These are phyloP conservation scores for Skeletonema menzelii DNA, from an alignment of 108 stramenopile genomes.

Conservation along the genomic window DNA sequence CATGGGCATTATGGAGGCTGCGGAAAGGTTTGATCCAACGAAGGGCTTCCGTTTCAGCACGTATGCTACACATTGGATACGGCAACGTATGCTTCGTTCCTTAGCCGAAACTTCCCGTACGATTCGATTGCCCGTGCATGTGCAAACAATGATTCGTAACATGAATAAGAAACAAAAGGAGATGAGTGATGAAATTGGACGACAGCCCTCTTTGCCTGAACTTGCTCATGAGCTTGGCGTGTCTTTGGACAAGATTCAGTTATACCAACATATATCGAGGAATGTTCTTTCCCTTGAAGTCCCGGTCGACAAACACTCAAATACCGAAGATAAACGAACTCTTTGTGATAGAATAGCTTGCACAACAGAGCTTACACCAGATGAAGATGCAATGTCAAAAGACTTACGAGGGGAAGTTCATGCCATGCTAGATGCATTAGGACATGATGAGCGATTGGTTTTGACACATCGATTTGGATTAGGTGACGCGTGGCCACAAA, in stretches of 20 bases:
- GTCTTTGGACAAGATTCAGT: slow-evolving; percentile 65
- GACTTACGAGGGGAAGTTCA: slow-evolving; percentile 58
- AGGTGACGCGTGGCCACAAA: slow-evolving; percentile 66
- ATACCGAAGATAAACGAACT: slow-evolving; percentile 54
- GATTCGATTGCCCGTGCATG: slow-evolving; percentile 90
- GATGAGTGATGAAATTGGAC: slow-evolving; percentile 56
- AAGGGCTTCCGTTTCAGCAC: slow-evolving; percentile 88
- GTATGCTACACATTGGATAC: slow-evolving; percentile 94
- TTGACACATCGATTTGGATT: slow-evolving; percentile 86
- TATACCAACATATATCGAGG: slow-evolving; percentile 50
- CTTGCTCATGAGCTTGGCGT: slow-evolving; percentile 75
- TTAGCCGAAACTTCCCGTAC: slow-evolving; percentile 80
- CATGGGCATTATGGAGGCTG: slow-evolving; percentile 91
- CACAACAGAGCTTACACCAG: slow-evolving; percentile 68
- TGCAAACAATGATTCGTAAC: slow-evolving; percentile 62
- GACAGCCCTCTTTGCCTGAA: slow-evolving; percentile 71
- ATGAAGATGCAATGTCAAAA: slow-evolving; percentile 64
- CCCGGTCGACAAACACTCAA: slow-evolving; percentile 34
- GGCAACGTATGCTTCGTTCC: slow-evolving; percentile 86
- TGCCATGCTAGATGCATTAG: slow-evolving; percentile 56
- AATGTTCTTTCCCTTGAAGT: slow-evolving; percentile 68
- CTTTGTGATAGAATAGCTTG: slow-evolving; percentile 66
- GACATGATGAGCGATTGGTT: slow-evolving; percentile 73
- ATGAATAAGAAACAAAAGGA: slow-evolving; percentile 64
- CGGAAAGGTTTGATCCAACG: slow-evolving; percentile 89